Evolutionary conservation across 2,329 filamentous ascomycete species (phyloP), one percentile per base, ranked within the genome.

Genomic region (Penicillium sp.): DNA sequence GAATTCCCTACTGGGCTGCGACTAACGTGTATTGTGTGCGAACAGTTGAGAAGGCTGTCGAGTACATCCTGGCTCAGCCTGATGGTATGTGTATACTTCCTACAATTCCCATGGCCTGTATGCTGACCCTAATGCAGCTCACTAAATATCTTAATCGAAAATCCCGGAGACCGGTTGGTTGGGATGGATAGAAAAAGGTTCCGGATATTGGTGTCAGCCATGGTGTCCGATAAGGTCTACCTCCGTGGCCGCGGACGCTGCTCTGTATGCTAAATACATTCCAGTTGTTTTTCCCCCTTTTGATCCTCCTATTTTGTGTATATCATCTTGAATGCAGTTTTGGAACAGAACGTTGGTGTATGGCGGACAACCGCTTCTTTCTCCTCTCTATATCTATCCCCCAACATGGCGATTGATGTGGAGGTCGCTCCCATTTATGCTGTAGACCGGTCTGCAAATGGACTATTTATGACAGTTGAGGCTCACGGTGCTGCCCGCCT

Each of bases 31-130:
- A 54, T 58, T 34, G 47, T 34, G 47, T 44, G 49, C 32, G 41
- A 48, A 58, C 64, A 95, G 90, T 96, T 63, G 87, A 93, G 74
- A 87, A 95, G 79, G 90, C 90, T 61, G 88, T 95, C 58, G 84
- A 90, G 70, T 96, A 96, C 79, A 95, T 96, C 75, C 72, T 89
- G 67, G 83, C 81, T 73, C 89, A 95, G 78, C 90, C 90, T 65
- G 89, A 95, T 74, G 90, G 89, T 80, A 81, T 80, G 84, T 80
- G 75, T 61, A 36, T 39, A 26, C 10, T 14, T 9, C 20, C 18
- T 43, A 4, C 11, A 3, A 18, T 23, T 24, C 2, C 7, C 42
- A 8, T 9, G 31, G 20, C 8, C 2, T 23, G 14, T 7, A 9
- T 38, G 44, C 60, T 66, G 35, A 65, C 50, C 34, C n/a, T 11